Evolutionary conservation across 169 alveolate genomes (phyloP), one percentile per base, ranked within the genome.

Genomic region (Cyclospora cayetanensis): DNA sequence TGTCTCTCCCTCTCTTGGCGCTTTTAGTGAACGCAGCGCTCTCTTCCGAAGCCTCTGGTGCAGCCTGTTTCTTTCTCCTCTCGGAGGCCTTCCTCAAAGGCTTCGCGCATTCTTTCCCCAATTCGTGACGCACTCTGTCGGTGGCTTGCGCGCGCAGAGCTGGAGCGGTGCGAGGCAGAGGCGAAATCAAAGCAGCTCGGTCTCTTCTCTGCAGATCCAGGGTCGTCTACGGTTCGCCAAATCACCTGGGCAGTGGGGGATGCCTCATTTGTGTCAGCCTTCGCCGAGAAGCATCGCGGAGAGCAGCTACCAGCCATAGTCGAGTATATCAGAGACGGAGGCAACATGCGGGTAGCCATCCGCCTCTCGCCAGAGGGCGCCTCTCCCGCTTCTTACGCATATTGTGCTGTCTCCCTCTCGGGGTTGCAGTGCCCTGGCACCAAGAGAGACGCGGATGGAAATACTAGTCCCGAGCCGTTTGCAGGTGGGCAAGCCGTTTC

Each of bases 301-400:
- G 25, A 89, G 89, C 46, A 12, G 29, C 68, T 89, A 9, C 82
- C 93, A 4, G 93, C 87, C 2, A 35, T 89, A 1, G 82, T 89
- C 37, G 93, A 89, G 25, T 79, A 79, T 35, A 82, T 89, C 29
- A 74, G 90, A 20, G 90, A 89, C 82, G 93, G 93, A 12, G 82
- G 89, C 20, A 20, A n/a, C 77, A 4, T 50, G 55, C 66, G 90
- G 27, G 68, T 74, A 27, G 31, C 79, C 70, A 41, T 72, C 27
- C 65, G 27, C 35, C 53, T 53, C 52, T 42, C 74, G 34, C 53
- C 50, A 82, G 77, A 18, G 29, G 22, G 27, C 31, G 35, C 72
- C n/a, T 5, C 72, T n/a, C 27, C 77, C 89, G 31, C 68, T 22
- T 2, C 18, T 4, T 9, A 5, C 25, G 37, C 52, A 72, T 89